These are phyloP conservation scores for Sporisorium scitamineum DNA, from an alignment of 1,284 basidiomycete species.

Conservation along the genomic window DNA sequence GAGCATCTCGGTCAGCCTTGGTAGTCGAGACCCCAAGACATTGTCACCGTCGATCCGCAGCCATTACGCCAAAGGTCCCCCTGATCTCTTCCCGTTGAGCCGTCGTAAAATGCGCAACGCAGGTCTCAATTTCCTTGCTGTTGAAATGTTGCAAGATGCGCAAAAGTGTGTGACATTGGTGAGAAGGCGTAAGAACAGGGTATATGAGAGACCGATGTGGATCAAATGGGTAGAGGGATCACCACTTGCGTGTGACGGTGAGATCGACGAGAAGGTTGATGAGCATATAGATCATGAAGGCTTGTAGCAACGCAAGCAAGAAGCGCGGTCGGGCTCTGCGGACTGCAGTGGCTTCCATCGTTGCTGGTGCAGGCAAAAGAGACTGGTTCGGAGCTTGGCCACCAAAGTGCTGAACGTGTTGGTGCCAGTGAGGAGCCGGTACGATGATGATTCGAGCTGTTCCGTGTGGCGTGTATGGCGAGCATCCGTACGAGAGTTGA, in stretches of 20 bases:
- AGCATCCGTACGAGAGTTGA: constrained; percentile 32
- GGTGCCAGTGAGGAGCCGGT: constrained; percentile 29
- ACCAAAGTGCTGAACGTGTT: constrained; percentile 1
- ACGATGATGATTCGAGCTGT: constrained; percentile 43
- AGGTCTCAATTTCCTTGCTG: neutral
- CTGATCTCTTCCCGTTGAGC: neutral
- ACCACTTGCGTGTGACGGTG: constrained; percentile 39
- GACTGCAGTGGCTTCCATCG: constrained; percentile 8
- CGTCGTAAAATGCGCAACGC: too few species aligned
- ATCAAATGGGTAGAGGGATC: too few species aligned
- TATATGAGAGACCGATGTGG: constrained; percentile 4
- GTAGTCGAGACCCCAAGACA: neutral
- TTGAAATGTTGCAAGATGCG: neutral
- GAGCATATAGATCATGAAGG: constrained; percentile 44
- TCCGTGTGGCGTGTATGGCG: constrained; percentile 39
- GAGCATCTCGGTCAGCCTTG: neutral
- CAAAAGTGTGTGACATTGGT: neutral
- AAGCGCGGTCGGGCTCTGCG: constrained; percentile 36
- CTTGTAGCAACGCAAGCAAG: constrained; percentile 35
- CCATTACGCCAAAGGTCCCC: neutral
- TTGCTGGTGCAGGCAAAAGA: constrained; percentile 21
- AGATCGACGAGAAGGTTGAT: constrained; percentile 39
- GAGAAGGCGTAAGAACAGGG: neutral
- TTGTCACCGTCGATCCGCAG: neutral
- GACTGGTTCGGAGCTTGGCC: constrained; percentile 6